These are phyloP conservation scores for Nannochloris sp. DNA, from an alignment of 139 green algal genomes.

Conservation along the genomic window DNA sequence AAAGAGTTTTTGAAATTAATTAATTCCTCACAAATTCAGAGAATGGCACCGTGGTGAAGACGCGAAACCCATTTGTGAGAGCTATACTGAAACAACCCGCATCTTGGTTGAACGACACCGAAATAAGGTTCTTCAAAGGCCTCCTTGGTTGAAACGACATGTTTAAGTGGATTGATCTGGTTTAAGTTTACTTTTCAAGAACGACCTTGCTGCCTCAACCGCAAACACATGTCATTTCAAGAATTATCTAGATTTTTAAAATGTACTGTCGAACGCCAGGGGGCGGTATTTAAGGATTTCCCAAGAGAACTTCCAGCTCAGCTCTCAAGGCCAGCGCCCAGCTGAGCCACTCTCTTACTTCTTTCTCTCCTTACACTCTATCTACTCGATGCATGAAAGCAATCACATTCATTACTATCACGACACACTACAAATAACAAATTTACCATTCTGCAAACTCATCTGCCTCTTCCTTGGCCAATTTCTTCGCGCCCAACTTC, in stretches of 20 bases:
- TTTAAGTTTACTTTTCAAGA: too few relatives aligned
- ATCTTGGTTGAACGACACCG: slow-evolving; percentile 63
- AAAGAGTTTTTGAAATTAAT: not conserved
- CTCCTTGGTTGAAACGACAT: slow-evolving; percentile 5
- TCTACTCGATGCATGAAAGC: too few relatives aligned
- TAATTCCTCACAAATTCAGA: slow-evolving; percentile 65
- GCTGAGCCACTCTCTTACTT: too few relatives aligned
- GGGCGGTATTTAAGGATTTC: too few relatives aligned
- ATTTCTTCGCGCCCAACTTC: slow-evolving; percentile 31
- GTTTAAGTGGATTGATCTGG: too few relatives aligned
- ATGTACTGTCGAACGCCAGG: too few relatives aligned
- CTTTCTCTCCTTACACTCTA: too few relatives aligned
- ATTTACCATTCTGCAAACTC: slow-evolving; percentile 26
- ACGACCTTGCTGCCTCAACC: too few relatives aligned
- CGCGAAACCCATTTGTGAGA: slow-evolving; percentile 71
- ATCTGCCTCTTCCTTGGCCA: slow-evolving; percentile 1
- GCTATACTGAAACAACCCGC: slow-evolving; percentile 78
- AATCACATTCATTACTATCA: not conserved
- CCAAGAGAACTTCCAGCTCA: too few relatives aligned
- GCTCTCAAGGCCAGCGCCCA: too few relatives aligned
- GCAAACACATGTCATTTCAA: too few relatives aligned
- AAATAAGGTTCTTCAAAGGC: slow-evolving; percentile 31
- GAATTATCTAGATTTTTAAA: too few relatives aligned
- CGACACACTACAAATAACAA: not conserved
- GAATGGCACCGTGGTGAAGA: slow-evolving; percentile 91